Evolutionary conservation across 2,329 filamentous ascomycete species (phyloP).

Genomic region (Fusarium vanettenii): DNA sequence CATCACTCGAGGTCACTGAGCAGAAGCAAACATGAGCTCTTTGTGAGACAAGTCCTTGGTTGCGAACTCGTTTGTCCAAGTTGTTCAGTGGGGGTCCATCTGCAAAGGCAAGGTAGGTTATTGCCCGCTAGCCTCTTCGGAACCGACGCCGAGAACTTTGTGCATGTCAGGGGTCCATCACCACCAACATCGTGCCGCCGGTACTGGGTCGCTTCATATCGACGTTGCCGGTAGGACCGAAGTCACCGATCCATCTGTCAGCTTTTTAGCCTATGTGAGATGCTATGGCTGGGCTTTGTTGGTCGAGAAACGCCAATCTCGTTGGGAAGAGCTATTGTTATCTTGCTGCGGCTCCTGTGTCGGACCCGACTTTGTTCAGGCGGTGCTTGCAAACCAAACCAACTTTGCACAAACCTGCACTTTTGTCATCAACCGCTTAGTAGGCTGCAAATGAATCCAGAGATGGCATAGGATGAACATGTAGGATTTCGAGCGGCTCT

Average conservation of each 20-base stretch:
- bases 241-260: not conserved
- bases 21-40: slow-evolving; percentile 22
- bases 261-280: not conserved
- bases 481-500: not conserved
- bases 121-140: slow-evolving; percentile 4
- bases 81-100: slow-evolving; percentile 4
- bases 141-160: slow-evolving; percentile 1
- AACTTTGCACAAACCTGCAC: not conserved
- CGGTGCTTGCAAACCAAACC: not conserved
- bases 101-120: slow-evolving; percentile 18
- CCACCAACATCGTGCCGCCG: not conserved
- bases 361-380: not conserved
- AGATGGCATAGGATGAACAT: not conserved
- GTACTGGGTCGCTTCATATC: slow-evolving; percentile 20
- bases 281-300: not conserved
- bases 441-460: not conserved
- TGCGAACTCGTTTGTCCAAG: not conserved
- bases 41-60: not conserved
- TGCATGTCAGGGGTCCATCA: slow-evolving; percentile 8
- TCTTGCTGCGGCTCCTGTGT: not conserved
- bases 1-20: not conserved
- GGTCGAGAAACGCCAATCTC: not conserved
- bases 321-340: not conserved
- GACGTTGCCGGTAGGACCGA: not conserved
- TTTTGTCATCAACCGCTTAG: not conserved